Evolutionary conservation across 768 basidiomycete genomes (phyloP), one percentile per base, ranked within the genome.

Genomic region (Tulasnella sp.): DNA sequence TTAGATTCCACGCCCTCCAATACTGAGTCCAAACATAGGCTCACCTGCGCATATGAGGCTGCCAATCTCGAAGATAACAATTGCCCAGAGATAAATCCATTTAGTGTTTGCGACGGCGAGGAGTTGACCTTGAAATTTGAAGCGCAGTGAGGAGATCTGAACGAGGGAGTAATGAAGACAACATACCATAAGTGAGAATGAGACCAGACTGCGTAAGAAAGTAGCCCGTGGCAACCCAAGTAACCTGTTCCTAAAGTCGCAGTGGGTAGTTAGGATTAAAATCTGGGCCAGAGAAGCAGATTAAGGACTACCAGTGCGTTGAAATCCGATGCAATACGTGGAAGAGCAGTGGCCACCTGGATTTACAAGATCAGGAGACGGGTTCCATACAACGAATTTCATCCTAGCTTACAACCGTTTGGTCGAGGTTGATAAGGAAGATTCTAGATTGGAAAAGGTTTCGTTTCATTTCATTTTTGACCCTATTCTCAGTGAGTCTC

Each of bases 11-110:
- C 23, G 48, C 15, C 48, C 10, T 10, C 9, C 21, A 49, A 23
- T 13, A 10, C 10, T 9, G 23, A 10, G 48, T 10, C 15, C 9
- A 23, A 23, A 13, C 4, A 42, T 15, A 3, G 17, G 24, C 17
- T 15, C 53, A 34, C 43, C 69, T 30, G 73, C 78, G 64, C 76
- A 78, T 34, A 77, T 64, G 15, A 74, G 63, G 1, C 72, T 73
- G 2, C 78, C 78, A 21, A 78, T 62, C 62, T 78, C 77, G 65
- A 78, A 77, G 54, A 76, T 63, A 65, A 60, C 34, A 19, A 69
- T 63, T 3, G 62, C 53, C 21, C 38, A 43, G 19, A 67, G 38
- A 47, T 62, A 68, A 15, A 70, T 69, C 51, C 55, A 66, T 61
- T 74, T 74, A 10, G 69, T 70, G 4, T 69, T 62, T 30, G 62